phyloP scores from a whole-genome alignment of 208 protist species.

The Lotmaria passim region DNA sequence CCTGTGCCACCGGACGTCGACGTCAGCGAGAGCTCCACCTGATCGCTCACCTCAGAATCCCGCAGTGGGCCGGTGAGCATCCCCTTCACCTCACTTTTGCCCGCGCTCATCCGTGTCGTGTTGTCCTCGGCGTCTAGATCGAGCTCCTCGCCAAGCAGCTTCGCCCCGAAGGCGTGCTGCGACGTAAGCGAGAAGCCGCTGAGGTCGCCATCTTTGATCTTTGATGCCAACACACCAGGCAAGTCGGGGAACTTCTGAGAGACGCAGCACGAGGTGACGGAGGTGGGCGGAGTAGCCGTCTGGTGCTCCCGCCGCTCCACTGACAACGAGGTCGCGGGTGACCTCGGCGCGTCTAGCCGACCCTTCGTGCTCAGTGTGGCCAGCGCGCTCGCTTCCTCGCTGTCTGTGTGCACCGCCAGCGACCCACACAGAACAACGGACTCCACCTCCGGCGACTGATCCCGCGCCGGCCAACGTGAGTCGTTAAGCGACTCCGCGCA shows the following conservation, averaged over 20 bases:
- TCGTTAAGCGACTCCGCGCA: constrained; percentile 6
- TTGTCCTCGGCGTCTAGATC: constrained; percentile 6
- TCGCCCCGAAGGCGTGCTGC: neutral
- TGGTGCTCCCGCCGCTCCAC: neutral
- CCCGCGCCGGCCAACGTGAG: neutral
- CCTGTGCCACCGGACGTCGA: constrained; percentile 6
- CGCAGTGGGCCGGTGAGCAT: neutral
- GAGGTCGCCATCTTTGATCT: neutral
- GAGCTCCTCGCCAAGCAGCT: neutral
- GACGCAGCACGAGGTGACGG: neutral
- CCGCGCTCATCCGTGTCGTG: constrained; percentile 8
- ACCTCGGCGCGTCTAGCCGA: neutral
- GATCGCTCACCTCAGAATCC: neutral
- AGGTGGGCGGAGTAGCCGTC: neutral
- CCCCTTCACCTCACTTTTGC: neutral
- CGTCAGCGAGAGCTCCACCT: neutral
- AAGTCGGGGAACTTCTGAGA: constrained; percentile 12
- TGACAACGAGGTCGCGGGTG: neutral
- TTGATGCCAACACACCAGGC: neutral
- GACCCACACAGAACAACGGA: constrained; percentile 5
- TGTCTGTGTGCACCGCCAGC: constrained; percentile 7
- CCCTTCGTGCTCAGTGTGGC: neutral
- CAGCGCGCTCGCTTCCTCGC: neutral
- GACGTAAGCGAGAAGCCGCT: constrained; percentile 3
- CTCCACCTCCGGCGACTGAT: constrained; percentile 15